Percentiles rank a stretch among this genome's conserved stretches.
Evolutionary conservation across 768 basidiomycete genomes (phyloP).

Genomic region (Panellus pusillus): DNA sequence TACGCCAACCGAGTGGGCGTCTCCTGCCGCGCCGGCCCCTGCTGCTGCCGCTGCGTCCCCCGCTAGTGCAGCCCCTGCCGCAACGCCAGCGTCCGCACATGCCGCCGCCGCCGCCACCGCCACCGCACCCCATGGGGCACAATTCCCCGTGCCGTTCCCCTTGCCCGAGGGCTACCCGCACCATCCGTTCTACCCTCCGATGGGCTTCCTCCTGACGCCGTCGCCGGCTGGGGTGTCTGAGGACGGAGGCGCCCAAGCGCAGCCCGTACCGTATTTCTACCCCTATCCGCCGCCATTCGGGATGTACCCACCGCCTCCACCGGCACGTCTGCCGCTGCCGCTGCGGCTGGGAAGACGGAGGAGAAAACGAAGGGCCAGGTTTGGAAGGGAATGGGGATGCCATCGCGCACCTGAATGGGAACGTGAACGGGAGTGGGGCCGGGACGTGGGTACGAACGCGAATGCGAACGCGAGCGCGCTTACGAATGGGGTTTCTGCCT

Average conservation of each 20-base stretch:
- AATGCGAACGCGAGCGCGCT: not conserved
- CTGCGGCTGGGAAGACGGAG: not conserved
- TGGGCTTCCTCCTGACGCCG: constrained; percentile 13
- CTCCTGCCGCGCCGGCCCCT: not conserved
- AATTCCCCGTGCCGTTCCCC: constrained; percentile 4
- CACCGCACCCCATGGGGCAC: not conserved
- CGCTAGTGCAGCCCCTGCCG: not conserved
- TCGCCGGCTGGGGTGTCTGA: constrained; percentile 9
- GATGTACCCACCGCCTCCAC: constrained; percentile 10
- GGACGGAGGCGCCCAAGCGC: constrained; percentile 2
- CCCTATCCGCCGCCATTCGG: constrained; percentile 14
- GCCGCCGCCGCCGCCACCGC: not conserved
- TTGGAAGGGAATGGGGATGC: not conserved
- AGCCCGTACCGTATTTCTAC: constrained; percentile 17
- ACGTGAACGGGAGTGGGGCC: not conserved
- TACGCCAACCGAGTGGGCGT: constrained; percentile 8
- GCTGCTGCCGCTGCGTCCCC: not conserved
- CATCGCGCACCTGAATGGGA: not conserved
- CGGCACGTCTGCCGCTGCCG: not conserved
- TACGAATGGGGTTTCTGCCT: too few species aligned
- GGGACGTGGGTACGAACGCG: not conserved
- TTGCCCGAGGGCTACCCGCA: constrained; percentile 15
- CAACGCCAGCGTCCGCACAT: not conserved
- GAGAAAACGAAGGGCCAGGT: not conserved
- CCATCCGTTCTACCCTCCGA: constrained; percentile 16